These are phyloP conservation scores for Mallotus nudiflorus DNA, from an alignment of 345 rosid species.

Conservation along the genomic window DNA sequence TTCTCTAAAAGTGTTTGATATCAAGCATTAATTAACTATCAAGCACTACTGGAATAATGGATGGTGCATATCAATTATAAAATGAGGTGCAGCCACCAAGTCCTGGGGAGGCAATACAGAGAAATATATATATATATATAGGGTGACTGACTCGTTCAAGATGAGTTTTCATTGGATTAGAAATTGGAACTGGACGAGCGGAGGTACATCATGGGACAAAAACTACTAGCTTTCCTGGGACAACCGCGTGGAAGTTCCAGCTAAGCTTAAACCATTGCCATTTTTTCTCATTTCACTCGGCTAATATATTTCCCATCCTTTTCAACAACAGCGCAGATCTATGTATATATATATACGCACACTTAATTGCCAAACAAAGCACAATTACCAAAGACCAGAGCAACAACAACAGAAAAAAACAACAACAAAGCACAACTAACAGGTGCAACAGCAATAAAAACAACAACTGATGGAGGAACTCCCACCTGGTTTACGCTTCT, in stretches of 20 bases:
- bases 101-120: not conserved
- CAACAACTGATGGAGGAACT: constrained; percentile 34
- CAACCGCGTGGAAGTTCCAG: constrained; percentile 59
- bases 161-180: not conserved
- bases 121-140: not conserved
- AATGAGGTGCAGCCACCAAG: not conserved
- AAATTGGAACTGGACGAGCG: not conserved
- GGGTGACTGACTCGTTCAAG: constrained; percentile 47
- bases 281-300: constrained; percentile 64
- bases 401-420: too few species aligned
- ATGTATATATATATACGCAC: not conserved
- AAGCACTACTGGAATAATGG: too few species aligned
- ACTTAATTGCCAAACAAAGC: too few species aligned
- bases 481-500: constrained; percentile 68
- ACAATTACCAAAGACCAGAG: too few species aligned
- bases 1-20: too few species aligned
- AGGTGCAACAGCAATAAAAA: not conserved
- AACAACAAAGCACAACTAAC: not conserved
- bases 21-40: too few species aligned
- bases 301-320: constrained; percentile 12
- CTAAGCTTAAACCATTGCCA: constrained; percentile 2
- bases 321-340: constrained; percentile 1
- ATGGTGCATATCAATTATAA: too few species aligned
- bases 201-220: not conserved
- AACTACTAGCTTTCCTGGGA: not conserved